Base-by-base conservation (phyloP, 2,329 filamentous ascomycete species). In the Nigrospora sphaerica region DNA sequence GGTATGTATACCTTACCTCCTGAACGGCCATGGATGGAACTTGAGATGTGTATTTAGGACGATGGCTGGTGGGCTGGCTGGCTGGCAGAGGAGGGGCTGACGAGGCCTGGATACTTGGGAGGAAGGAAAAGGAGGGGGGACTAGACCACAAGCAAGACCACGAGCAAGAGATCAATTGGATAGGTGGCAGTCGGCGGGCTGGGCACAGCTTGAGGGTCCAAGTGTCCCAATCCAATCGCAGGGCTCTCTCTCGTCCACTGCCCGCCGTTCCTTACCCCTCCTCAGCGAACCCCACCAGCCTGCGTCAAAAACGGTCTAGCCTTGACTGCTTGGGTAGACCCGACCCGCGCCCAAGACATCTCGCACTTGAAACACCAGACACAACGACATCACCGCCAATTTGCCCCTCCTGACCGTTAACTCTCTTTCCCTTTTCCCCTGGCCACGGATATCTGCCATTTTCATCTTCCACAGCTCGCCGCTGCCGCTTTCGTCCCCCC, bases 361-460 rank as follows among this genome's bases (percentile, higher is more conserved):
- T 37, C 42, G 23, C 42, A 37, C 19, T 37, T 36, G 32, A 37
- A 37, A 36, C 40, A 32, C 34, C 40, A 34, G 32, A 42, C 40
- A 37, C 41, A 52, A 54, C 52, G 33, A 52, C 55, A 59, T 58
- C 55, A 59, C 58, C 57, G 57, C 56, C 53, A 56, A 49, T 59
- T 47, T 43, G 41, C 52, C 52, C 46, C 42, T 49, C 50, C 49
- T 53, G 49, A 49, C 40, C 34, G 51, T 17, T 35, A 35, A 51
- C 46, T 47, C 47, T 46, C 34, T 39, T 23, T 47, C 45, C 49
- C 35, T 35, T 38, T 42, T 39, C 38, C 31, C 31, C 41, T 32
- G 37, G 23, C 14, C 44, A 44, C 42, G 35, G 28, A 44, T 34
- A 18, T n/a, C 35, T n/a, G n/a, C 36, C 35, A 38, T 31, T 38